A percentile compares a stretch with the other conserved stretches of the same genome.
Evolutionary conservation across 1,284 basidiomycete species (phyloP).

Genomic region (Apiotrichum mycotoxinovorans): DNA sequence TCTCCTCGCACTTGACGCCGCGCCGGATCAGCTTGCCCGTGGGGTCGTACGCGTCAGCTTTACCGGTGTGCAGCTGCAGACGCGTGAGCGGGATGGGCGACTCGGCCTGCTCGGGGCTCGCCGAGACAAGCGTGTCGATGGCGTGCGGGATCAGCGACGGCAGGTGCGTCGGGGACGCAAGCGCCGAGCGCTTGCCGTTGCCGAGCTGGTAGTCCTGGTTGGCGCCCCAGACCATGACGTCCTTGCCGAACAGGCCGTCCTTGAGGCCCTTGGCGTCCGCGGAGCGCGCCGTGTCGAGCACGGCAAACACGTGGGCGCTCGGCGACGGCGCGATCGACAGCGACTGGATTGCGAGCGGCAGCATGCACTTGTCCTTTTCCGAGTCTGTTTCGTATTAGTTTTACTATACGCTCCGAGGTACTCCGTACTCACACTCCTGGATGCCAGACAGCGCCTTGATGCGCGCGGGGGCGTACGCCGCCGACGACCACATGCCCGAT

Average conservation of each 20-base stretch:
- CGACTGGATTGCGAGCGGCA: constrained; percentile 66
- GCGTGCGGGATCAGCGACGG: constrained; percentile 54
- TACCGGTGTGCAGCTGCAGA: constrained; percentile 46
- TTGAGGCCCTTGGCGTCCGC: constrained; percentile 50
- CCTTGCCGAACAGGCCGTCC: constrained; percentile 30
- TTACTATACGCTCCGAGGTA: constrained; percentile 1
- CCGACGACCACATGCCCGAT: constrained; percentile 71
- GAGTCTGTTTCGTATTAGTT: constrained; percentile 55
- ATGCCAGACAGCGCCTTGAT: constrained; percentile 61
- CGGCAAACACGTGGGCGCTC: constrained; percentile 72
- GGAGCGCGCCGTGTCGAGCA: constrained; percentile 62
- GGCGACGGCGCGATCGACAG: constrained; percentile 64
- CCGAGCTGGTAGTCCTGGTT: constrained; percentile 69
- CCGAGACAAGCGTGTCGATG: constrained; percentile 39
- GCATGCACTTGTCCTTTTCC: constrained; percentile 60
- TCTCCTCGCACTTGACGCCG: constrained; percentile 66
- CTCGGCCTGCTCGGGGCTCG: constrained; percentile 58
- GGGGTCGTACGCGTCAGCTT: constrained; percentile 60
- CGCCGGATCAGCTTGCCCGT: constrained; percentile 64
- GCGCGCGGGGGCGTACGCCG: constrained; percentile 66
- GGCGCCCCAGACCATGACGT: constrained; percentile 45
- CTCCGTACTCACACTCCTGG: constrained; percentile 64
- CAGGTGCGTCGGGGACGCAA: constrained; percentile 63
- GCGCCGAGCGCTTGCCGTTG: constrained; percentile 72
- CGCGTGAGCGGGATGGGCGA: constrained; percentile 51